A percentile compares a stretch with the other conserved stretches of the same genome.
phyloP scores from a whole-genome alignment of 257 asterid genomes.

The Solanum rostratum region DNA sequence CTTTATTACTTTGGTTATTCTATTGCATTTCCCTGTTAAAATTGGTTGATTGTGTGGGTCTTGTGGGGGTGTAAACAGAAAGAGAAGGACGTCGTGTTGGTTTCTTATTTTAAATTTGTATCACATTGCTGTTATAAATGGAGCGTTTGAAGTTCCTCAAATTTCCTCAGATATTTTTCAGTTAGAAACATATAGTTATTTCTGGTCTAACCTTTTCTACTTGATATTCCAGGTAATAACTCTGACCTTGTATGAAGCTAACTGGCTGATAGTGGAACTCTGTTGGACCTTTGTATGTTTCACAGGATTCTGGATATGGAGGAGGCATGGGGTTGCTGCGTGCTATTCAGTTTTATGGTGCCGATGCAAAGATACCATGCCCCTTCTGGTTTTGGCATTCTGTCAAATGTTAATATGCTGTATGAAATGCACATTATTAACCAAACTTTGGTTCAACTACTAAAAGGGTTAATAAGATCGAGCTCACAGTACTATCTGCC shows the following conservation, averaged over 20 bases:
- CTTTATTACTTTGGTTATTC: not conserved
- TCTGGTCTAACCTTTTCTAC: constrained; percentile 40
- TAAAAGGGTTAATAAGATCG: not conserved
- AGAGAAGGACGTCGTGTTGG: not conserved
- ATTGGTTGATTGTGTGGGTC: not conserved
- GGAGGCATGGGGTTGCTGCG: constrained; percentile 38
- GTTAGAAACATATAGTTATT: not conserved
- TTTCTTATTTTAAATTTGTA: not conserved
- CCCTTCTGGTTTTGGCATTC: constrained; percentile 4
- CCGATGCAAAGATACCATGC: constrained; percentile 10
- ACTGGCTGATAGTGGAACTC: constrained; percentile 64
- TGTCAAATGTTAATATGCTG: not conserved
- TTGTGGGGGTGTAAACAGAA: not conserved
- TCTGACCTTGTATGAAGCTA: constrained; percentile 96
- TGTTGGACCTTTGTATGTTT: constrained; percentile 48
- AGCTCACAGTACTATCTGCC: not conserved
- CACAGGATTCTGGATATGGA: constrained; percentile 50
- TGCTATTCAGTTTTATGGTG: constrained; percentile 27
- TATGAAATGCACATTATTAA: constrained; percentile 1
- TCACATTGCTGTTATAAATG: not conserved
- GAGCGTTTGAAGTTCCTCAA: not conserved
- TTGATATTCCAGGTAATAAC: constrained; percentile 96
- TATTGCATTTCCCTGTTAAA: not conserved
- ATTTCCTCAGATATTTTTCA: not conserved
- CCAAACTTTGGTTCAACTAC: not conserved